Percentiles rank a stretch among this genome's conserved stretches.
Evolutionary conservation across 768 basidiomycete species (phyloP).

Genomic region (Xerocomellus intermedius): DNA sequence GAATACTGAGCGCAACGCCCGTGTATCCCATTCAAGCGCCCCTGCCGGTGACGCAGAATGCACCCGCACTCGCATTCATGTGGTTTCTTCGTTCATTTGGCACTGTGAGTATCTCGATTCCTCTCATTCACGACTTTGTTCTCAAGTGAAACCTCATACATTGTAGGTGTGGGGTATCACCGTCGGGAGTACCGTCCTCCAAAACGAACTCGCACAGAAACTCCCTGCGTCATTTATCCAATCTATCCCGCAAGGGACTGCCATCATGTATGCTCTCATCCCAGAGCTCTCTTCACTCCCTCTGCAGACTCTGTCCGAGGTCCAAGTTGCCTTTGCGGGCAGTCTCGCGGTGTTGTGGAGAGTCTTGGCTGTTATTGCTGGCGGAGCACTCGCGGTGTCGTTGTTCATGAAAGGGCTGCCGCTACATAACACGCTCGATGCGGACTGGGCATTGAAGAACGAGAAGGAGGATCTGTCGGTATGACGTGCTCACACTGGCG

Average conservation of each 20-base stretch:
- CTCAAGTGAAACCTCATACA: neutral
- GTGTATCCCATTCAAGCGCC: conserved; percentile 35
- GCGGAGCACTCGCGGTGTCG: neutral
- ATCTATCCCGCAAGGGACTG: conserved; percentile 36
- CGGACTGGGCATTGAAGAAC: neutral
- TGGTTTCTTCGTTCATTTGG: conserved; percentile 17
- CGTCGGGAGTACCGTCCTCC: conserved; percentile 46
- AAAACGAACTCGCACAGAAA: conserved; percentile 43
- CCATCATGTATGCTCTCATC: conserved; percentile 47
- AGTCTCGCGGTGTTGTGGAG: conserved; percentile 43
- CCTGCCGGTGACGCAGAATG: neutral
- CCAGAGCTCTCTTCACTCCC: conserved; percentile 37
- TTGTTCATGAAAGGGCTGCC: conserved; percentile 1
- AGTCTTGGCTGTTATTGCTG: conserved; percentile 38
- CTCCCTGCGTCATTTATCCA: conserved; percentile 41
- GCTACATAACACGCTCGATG: neutral
- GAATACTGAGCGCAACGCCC: conserved; percentile 8
- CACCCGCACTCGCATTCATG: neutral
- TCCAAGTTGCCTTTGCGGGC: conserved; percentile 41
- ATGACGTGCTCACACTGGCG: neutral
- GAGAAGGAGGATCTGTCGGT: neutral
- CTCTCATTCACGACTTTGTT: neutral
- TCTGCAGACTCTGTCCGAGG: conserved; percentile 33
- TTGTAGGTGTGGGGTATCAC: conserved; percentile 48
- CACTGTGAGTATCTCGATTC: conserved; percentile 21